Evolutionary conservation across 306 rosid genomes (phyloP).

Genomic region (Crotalaria pallida): DNA sequence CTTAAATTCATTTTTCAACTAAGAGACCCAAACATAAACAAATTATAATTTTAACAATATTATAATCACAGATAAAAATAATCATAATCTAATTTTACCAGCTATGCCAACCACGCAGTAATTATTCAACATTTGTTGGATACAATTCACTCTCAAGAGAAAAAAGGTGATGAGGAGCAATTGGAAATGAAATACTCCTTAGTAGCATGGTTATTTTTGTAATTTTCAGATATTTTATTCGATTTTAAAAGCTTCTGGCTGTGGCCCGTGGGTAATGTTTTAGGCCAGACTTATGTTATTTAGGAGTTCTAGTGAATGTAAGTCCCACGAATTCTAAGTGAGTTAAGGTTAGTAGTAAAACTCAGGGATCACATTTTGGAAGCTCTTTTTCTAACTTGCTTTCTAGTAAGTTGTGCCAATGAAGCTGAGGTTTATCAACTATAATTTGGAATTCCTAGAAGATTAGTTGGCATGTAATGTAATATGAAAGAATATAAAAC

Average conservation of each 20-base stretch:
- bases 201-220: background rate
- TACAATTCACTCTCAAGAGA: background rate
- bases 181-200: background rate
- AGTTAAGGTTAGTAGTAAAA: background rate
- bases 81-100: too few relatives aligned
- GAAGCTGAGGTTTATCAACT: too few relatives aligned
- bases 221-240: background rate
- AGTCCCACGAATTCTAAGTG: background rate
- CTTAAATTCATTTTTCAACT: too few relatives aligned
- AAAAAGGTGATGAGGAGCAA: background rate
- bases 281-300: background rate
- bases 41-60: too few relatives aligned
- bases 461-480: too few relatives aligned
- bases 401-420: too few relatives aligned
- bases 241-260: background rate
- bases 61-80: too few relatives aligned
- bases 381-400: too few relatives aligned
- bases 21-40: too few relatives aligned
- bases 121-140: background rate
- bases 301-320: background rate
- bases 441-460: too few relatives aligned
- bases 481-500: background rate
- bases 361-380: too few relatives aligned
- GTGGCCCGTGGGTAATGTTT: background rate
- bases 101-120: too few relatives aligned